Conservation (phyloP, 495 filamentous ascomycete genomes). For the Lasiosphaeriaceae sp. region DNA sequence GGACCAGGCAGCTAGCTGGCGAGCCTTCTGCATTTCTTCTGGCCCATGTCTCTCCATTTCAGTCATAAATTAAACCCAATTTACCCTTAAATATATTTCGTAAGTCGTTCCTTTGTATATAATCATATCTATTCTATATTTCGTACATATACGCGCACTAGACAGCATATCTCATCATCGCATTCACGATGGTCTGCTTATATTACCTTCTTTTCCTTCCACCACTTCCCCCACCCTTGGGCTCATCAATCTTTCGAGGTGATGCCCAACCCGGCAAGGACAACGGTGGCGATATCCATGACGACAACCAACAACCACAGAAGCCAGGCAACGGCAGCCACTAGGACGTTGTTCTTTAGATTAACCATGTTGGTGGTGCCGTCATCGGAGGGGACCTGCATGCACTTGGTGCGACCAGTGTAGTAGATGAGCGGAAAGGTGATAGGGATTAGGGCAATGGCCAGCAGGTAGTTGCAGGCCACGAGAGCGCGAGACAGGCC, state of each 20-base stretch:
- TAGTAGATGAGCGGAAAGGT: conserved; percentile 47
- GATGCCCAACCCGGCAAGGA: conserved; percentile 15
- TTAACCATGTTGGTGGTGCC: conserved; percentile 8
- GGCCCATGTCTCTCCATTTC: too few species aligned
- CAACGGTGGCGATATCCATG: conserved; percentile 20
- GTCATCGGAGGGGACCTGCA: conserved; percentile 34
- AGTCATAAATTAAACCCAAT: too few species aligned
- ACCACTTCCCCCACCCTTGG: too few species aligned
- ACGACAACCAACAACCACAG: conserved; percentile 17
- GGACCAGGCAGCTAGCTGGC: too few species aligned
- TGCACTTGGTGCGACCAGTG: conserved; percentile 39
- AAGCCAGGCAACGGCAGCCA: conserved; percentile 11
- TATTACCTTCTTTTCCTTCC: too few species aligned
- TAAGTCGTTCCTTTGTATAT: too few species aligned
- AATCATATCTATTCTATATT: too few species aligned
- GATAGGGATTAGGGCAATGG: conserved; percentile 42
- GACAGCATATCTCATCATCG: too few species aligned
- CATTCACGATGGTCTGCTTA: too few species aligned
- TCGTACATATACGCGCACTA: too few species aligned
- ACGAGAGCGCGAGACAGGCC: conserved; percentile 39
- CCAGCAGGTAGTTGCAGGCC: conserved; percentile 41
- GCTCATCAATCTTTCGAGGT: conserved; percentile 4
- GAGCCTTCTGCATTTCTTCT: too few species aligned
- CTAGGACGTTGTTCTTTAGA: conserved; percentile 8
- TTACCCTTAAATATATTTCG: too few species aligned